Base-by-base conservation (phyloP, 2,329 filamentous ascomycete genomes). In the Emergomyces orientalis region DNA sequence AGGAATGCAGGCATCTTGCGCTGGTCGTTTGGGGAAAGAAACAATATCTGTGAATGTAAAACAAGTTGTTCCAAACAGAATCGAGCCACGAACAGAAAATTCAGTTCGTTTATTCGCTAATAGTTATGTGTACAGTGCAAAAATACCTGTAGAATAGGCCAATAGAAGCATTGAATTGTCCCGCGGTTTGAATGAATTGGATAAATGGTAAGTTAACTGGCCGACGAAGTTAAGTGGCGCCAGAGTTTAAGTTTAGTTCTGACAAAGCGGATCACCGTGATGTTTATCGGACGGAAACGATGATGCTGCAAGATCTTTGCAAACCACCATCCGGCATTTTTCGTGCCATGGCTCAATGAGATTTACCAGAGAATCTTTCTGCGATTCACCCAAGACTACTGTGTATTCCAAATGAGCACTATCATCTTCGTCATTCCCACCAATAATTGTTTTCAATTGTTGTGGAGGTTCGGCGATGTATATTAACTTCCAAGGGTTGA, bases 401-500 rank as follows among this genome's bases (percentile, higher is more conserved):
- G 60, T 61, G 17, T 56, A 30, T 27, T 61, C 49, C 27, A 43
- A 13, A 22, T 47, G 39, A 22, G 2, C 27, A 27, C 22, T 17
- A 32, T 30, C 39, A 5, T 22, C 41, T 30, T 34, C 41, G 8
- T 45, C 34, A 30, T 32, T 32, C 17, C 37, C 34, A 49, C 8
- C 32, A 54, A 61, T 22, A 4, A 61, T 34, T 27, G 14, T 22
- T 54, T 61, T 30, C 32, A 61, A 30, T 14, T 54, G 60, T 14
- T 43, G 49, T 55, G 22, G 30, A 32, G 52, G 6, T 22, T 61
- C 60, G 14, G 60, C 3, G 27, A 61, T 17, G 22, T 55, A 43
- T 45, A 43, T 41, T 11, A 61, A 30, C 49, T 25, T 8, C 60
- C 60, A 61, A 41, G 60, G 60, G 34, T 14, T 51, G 41, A 61